These are phyloP conservation scores for Trichophyton simii DNA, from an alignment of 2,329 filamentous ascomycete genomes.

Conservation along the genomic window DNA sequence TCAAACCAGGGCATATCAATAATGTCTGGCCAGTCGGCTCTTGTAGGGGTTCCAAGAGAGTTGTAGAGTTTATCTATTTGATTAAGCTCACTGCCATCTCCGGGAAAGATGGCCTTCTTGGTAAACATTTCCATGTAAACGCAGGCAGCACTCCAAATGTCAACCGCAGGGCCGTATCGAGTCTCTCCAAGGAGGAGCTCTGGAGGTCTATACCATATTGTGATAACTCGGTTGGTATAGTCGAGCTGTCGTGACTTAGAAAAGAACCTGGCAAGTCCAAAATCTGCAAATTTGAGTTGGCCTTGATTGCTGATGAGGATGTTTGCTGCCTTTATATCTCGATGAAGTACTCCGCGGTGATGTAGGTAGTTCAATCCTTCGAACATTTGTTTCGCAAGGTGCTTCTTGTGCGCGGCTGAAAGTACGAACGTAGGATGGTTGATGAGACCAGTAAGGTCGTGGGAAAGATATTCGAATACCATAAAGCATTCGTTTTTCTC, in stretches of 20 bases:
- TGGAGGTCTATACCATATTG: slow-evolving; percentile 91
- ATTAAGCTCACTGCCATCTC: slow-evolving; percentile 87
- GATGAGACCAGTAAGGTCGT: slow-evolving; percentile 86
- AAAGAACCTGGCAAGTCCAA: slow-evolving; percentile 91
- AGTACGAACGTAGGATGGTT: slow-evolving; percentile 89
- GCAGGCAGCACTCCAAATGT: slow-evolving; percentile 95
- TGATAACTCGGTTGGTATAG: slow-evolving; percentile 97
- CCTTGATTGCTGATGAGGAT: slow-evolving; percentile 87
- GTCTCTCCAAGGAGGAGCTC: slow-evolving; percentile 87
- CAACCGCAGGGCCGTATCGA: slow-evolving; percentile 75
- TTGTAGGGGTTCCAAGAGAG: slow-evolving; percentile 75
- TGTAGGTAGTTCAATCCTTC: slow-evolving; percentile 90
- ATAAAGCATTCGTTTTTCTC: slow-evolving; percentile 98
- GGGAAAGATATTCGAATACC: slow-evolving; percentile 97
- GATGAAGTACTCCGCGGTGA: slow-evolving; percentile 80
- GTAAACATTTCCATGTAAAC: slow-evolving; percentile 96
- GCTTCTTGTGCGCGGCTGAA: slow-evolving; percentile 75
- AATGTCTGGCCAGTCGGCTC: slow-evolving; percentile 73
- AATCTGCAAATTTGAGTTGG: slow-evolving; percentile 84
- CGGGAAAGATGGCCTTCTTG: slow-evolving; percentile 82
- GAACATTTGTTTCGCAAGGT: slow-evolving; percentile 85
- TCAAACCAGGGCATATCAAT: slow-evolving; percentile 97
- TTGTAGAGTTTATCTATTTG: slow-evolving; percentile 96
- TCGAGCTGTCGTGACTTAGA: slow-evolving; percentile 83
- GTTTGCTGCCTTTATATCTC: slow-evolving; percentile 97